These are phyloP conservation scores for Westerdykella ornata DNA, from an alignment of 2,329 filamentous ascomycete species.

Conservation along the genomic window DNA sequence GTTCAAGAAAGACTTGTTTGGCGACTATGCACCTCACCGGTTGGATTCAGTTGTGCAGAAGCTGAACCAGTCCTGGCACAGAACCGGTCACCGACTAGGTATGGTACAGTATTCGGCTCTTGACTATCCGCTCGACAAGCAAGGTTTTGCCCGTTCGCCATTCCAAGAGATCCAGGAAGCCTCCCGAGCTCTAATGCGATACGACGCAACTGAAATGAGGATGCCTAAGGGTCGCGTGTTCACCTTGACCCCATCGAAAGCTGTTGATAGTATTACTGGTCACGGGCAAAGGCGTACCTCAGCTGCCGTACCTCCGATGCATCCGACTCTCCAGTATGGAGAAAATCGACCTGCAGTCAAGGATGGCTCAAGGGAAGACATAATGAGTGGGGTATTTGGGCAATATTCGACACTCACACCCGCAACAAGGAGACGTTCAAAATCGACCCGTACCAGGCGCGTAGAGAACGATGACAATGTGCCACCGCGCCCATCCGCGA, in stretches of 20 bases:
- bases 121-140: conserved; percentile 13
- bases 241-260: conserved; percentile 3
- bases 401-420: too few relatives aligned
- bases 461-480: too few relatives aligned
- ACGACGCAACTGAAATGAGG: background rate
- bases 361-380: too few relatives aligned
- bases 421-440: too few relatives aligned
- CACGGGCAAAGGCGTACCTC: too few relatives aligned
- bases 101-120: conserved; percentile 16
- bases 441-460: too few relatives aligned
- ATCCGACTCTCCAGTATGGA: conserved; percentile 8
- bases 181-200: conserved; percentile 6
- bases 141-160: conserved; percentile 6
- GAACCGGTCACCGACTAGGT: conserved; percentile 4
- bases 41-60: conserved; percentile 4
- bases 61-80: conserved; percentile 21
- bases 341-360: background rate
- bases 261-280: background rate
- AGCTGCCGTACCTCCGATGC: too few relatives aligned
- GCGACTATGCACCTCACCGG: conserved; percentile 12
- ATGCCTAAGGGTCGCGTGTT: conserved; percentile 7
- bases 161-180: conserved; percentile 18
- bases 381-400: too few relatives aligned
- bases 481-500: too few relatives aligned
- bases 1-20: conserved; percentile 10